Evolutionary conservation across 2,329 filamentous ascomycete genomes (phyloP), one percentile per base, ranked within the genome.

Genomic region (Aspergillus pseudotamarii): DNA sequence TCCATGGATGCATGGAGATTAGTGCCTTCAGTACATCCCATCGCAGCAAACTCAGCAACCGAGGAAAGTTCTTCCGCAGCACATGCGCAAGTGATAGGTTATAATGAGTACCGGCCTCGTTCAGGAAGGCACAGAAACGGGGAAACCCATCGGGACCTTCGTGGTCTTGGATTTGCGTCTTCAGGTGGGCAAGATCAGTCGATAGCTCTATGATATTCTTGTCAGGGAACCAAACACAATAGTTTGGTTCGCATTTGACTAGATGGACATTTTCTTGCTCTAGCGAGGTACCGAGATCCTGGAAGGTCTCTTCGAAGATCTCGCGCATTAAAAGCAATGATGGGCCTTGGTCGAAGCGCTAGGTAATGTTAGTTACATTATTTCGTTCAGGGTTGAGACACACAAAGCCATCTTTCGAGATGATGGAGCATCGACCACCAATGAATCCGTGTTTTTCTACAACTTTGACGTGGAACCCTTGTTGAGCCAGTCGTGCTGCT

Each of bases 271-370:
- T 21, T 16, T 53, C 50, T 34, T 53, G 50, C n/a, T 53, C 28
- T 21, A 53, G 30, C 1, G 50, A 53, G 5, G 28, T 21, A 11
- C 50, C 50, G 16, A 53, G 30, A 12, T 53, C 50, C 8, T 21
- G 28, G 50, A 53, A 53, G 9, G 50, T 53, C 19, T 53, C 50
- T 32, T 53, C 28, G 30, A 53, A 53, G 50, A 53, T 8, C 19
- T 53, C 50, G 30, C 50, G 50, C 50, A 53, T 53, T 16, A 53
- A 2, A 9, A 53, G 30, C 16, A 53, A 28, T 34, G 50, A 53
- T 1, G 50, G 50, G 50, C 50, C 50, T 21, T 53, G 50, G 50
- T 53, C 50, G 28, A 53, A 53, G 28, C 50, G 50, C 50, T 53
- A 4, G 3, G 16, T 32, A 5, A n/a, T 1, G 28, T 53, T 53